phyloP scores from a whole-genome alignment of 805 yeast species.

The Kodamaea kaohsiungensis region DNA sequence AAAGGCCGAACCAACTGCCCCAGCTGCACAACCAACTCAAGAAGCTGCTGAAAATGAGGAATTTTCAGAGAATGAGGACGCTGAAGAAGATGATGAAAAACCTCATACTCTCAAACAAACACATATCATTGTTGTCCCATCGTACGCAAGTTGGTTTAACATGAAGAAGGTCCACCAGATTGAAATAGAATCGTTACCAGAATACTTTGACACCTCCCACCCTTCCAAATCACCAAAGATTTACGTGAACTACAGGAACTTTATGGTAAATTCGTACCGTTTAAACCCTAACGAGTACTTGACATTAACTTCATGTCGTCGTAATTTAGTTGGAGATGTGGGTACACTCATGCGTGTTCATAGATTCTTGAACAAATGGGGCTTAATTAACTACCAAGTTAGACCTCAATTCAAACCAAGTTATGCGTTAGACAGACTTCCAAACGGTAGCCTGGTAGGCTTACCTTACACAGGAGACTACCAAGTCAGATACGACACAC shows the following conservation, averaged over 20 bases:
- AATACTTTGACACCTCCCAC: constrained; percentile 74
- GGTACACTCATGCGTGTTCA: constrained; percentile 85
- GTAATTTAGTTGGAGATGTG: constrained; percentile 89
- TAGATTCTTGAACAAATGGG: constrained; percentile 86
- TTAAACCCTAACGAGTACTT: constrained; percentile 87
- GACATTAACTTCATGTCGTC: constrained; percentile 86
- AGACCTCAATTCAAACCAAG: constrained; percentile 74
- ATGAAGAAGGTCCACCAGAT: constrained; percentile 70
- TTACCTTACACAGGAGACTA: constrained; percentile 79
- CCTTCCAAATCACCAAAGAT: constrained; percentile 79
- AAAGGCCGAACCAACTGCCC: background rate
- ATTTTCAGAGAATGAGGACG: constrained; percentile 3
- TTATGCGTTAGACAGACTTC: constrained; percentile 51
- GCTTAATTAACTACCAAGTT: constrained; percentile 89
- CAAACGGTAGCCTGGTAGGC: constrained; percentile 43
- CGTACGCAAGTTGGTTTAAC: constrained; percentile 85
- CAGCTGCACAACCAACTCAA: background rate
- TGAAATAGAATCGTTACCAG: constrained; percentile 84
- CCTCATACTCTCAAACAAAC: constrained; percentile 51
- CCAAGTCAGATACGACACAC: constrained; percentile 79
- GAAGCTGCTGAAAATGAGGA: background rate
- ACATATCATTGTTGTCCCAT: constrained; percentile 82
- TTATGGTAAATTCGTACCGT: constrained; percentile 85
- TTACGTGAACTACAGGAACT: constrained; percentile 80
- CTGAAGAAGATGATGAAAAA: constrained; percentile 7